Evolutionary conservation across 305 asterid species (phyloP), one percentile per base, ranked within the genome.

Genomic region (Solanum hybrid): DNA sequence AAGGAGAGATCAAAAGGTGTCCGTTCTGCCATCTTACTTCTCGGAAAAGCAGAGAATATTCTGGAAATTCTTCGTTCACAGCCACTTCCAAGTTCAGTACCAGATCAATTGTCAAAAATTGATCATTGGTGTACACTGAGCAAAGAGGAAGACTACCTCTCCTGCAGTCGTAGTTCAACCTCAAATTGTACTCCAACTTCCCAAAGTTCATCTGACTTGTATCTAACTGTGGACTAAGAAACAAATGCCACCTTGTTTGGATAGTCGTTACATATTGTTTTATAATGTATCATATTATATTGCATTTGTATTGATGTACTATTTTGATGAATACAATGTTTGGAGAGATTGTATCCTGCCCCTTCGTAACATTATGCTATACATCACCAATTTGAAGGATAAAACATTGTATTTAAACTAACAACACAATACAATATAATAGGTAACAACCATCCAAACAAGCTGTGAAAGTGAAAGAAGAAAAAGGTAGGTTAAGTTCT

Each of bases 21-120:
- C 29, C 94, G 94, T 12, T n/a, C 32, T 66, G 95, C 98, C 51
- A 91, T 93, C 79, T 90, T 92, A 87, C 95, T 95, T 87, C 94
- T 96, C 2, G 97, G 98, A 3, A 92, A 92, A 94, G 88, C 95
- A 31, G 94, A 94, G 56, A 94, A 91, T 93, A 92, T 96, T 24
- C 86, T 95, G 90, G 95, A 93, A 82, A 90, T 94, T 86, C 95
- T 96, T 56, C 92, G 94, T 88, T 80, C 92, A 89, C 91, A 89
- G 78, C 60, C 89, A 45, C 92, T 91, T 81, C 96, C 94, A n/a
- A 91, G 92, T 88, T 91, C 93, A 80, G 90, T 90, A 60, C 94
- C 94, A 84, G 90, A 90, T 40, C 91, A 92, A 88, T 38, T 89
- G 86, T 92, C 93, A 27, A 90, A 94, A 90, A 94, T 95, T 66